A percentile compares a stretch with the other conserved stretches of the same genome.
phyloP scores from a whole-genome alignment of 2,329 filamentous ascomycete genomes.

The Xylariomycetidae sp. region DNA sequence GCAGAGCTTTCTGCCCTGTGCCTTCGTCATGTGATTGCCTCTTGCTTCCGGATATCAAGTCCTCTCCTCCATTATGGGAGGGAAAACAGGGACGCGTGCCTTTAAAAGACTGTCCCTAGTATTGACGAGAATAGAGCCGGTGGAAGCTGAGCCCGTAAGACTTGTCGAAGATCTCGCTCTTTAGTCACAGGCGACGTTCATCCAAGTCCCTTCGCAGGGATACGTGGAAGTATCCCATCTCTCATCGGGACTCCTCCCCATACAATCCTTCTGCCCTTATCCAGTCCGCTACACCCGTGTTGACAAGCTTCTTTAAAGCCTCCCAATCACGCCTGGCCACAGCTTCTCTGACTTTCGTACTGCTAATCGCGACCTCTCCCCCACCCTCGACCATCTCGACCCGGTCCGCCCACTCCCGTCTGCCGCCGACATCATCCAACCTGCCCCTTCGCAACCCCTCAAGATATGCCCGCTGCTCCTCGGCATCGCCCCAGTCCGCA shows the following conservation, averaged over 20 bases:
- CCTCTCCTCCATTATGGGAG: too few relatives aligned
- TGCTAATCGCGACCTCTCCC: constrained; percentile 44
- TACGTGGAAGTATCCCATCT: too few relatives aligned
- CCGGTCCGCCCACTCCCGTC: constrained; percentile 51
- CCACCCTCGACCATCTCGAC: constrained; percentile 53
- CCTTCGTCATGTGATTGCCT: too few relatives aligned
- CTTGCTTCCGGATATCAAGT: too few relatives aligned
- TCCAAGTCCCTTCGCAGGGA: constrained; percentile 1
- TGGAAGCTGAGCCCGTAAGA: too few relatives aligned
- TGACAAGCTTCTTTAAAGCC: constrained; percentile 49
- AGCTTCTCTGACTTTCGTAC: constrained; percentile 59
- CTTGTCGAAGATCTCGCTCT: too few relatives aligned
- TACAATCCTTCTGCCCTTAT: constrained; percentile 56
- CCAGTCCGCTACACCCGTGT: constrained; percentile 51
- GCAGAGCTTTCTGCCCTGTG: too few relatives aligned
- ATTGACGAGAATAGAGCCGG: too few relatives aligned
- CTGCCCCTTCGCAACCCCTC: constrained; percentile 40
- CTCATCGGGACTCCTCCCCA: constrained; percentile 11
- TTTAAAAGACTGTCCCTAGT: too few relatives aligned
- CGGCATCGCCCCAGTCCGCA: constrained; percentile 53
- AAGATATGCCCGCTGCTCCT: constrained; percentile 52
- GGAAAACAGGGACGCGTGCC: too few relatives aligned
- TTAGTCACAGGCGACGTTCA: too few relatives aligned
- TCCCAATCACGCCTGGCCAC: constrained; percentile 43
- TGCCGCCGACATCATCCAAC: constrained; percentile 49